Evolutionary conservation across 1,139 yeast species (phyloP).

Genomic region (Geotrichum histeridarum): DNA sequence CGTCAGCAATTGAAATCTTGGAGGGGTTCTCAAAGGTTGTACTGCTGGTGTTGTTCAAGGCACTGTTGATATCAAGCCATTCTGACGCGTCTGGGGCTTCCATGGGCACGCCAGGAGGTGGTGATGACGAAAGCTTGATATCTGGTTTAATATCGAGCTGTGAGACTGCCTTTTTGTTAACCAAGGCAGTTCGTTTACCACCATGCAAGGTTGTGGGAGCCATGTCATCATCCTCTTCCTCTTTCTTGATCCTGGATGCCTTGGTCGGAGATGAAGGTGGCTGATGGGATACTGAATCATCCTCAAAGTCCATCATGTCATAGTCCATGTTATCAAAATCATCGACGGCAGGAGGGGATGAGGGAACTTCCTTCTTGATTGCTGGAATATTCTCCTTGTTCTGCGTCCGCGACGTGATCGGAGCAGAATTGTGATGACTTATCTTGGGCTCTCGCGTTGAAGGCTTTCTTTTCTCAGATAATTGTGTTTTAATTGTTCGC

Average conservation of each 20-base stretch:
- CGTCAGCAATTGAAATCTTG: slow-evolving; percentile 19
- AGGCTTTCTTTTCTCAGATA: slow-evolving; percentile 10
- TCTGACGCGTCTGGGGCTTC: slow-evolving; percentile 17
- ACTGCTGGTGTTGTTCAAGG: slow-evolving; percentile 2
- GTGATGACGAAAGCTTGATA: slow-evolving; percentile 6
- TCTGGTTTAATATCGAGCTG: not conserved
- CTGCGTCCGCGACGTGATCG: not conserved
- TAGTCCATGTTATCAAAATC: slow-evolving; percentile 11
- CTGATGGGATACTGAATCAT: slow-evolving; percentile 28
- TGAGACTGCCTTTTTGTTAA: slow-evolving; percentile 2
- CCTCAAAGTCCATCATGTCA: slow-evolving; percentile 21
- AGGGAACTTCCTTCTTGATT: slow-evolving; percentile 22
- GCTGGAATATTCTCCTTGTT: slow-evolving; percentile 3
- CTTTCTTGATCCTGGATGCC: slow-evolving; percentile 4
- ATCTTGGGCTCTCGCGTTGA: not conserved
- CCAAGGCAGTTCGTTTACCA: slow-evolving; percentile 2
- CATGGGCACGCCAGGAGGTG: not conserved
- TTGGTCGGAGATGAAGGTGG: slow-evolving; percentile 13
- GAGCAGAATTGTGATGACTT: not conserved
- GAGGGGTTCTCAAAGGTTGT: slow-evolving; percentile 7
- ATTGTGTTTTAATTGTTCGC: slow-evolving; percentile 7
- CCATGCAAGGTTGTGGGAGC: slow-evolving; percentile 11
- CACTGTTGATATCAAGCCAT: slow-evolving; percentile 14
- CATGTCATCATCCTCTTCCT: slow-evolving; percentile 9
- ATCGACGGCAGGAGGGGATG: slow-evolving; percentile 11